Base-by-base conservation (phyloP, 2,329 filamentous ascomycete genomes). In the Daldinia eschscholtzii region DNA sequence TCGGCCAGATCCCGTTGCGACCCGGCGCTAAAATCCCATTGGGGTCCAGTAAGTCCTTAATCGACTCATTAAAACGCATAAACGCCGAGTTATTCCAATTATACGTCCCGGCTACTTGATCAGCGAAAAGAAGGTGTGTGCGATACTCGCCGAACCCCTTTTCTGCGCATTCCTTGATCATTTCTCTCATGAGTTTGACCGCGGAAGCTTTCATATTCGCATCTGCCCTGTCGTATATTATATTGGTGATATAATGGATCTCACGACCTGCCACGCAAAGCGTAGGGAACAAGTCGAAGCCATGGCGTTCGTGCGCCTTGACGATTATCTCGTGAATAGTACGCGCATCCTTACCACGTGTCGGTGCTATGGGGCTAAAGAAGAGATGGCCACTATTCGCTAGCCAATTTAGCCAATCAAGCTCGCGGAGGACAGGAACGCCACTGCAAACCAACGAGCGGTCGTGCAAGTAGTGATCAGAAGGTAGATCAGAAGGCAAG, bases 191-290 rank as follows among this genome's bases (percentile, higher is more conserved):
- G 10, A 71, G 61, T 9, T 46, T 56, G 12, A 73, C 26, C 4
- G 68, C 72, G n/a, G 70, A 77, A 65, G 37, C 58, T 70, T 83
- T 80, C 53, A 75, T 71, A 0, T 82, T 79, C 0, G 78, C 70
- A 37, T 84, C 79, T 41, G 80, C 79, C 4, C 82, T 79, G 67
- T 88, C 81, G 73, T 85, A 88, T 13, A 87, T 80, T 46, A 88
- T 83, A 64, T 84, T 84, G 2, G 86, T 82, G 64, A 88, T 87
- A 72, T 87, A 70, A 73, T 87, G 85, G 80, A 87, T 87, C 75
- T 87, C 85, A 10, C 85, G 79, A 68, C 83, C 81, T 9, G 84
- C 84, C 4, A 87, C 81, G 52, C 81, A 81, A 57, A 87, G 84
- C 1, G 83, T 84, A 2, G 82, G 81, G 62, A 87, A 83, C 57